A percentile compares a stretch with the other conserved stretches of the same genome.
These are phyloP conservation scores for Eucalyptus curtisii DNA, from an alignment of 345 rosid genomes.

Conservation along the genomic window DNA sequence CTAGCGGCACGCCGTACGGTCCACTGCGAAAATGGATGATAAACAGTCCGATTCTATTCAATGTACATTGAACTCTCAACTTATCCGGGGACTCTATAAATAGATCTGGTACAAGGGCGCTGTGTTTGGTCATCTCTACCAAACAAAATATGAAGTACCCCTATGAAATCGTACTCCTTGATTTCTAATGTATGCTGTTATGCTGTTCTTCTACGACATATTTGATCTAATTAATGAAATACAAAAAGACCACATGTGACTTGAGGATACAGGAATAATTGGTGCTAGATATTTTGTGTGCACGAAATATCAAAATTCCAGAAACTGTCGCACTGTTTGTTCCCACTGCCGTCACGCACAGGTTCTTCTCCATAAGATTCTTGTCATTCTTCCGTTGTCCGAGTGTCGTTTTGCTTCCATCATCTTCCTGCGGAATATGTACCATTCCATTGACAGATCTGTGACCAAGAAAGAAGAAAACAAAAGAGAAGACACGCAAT, in stretches of 20 bases:
- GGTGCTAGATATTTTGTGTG: neutral
- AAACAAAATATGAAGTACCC: neutral
- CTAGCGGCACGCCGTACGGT: accelerated
- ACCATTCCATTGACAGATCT: neutral
- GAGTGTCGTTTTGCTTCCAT: neutral
- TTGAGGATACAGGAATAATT: neutral
- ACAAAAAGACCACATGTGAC: neutral
- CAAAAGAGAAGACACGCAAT: neutral
- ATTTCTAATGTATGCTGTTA: neutral
- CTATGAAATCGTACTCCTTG: neutral
- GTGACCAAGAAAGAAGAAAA: neutral
- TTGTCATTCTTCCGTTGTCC: neutral
- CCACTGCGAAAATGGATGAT: neutral
- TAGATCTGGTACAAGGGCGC: neutral
- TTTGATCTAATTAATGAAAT: neutral
- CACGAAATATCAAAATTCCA: neutral
- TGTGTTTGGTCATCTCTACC: neutral
- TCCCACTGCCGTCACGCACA: neutral
- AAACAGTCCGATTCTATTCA: neutral
- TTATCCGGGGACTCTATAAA: neutral
- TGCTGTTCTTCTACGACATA: neutral
- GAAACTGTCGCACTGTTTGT: neutral
- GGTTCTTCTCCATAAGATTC: neutral
- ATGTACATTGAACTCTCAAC: neutral
- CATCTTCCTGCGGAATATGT: neutral